These are phyloP conservation scores for Aurifilum marmelostoma DNA, from an alignment of 2,329 filamentous ascomycete species.

Conservation along the genomic window DNA sequence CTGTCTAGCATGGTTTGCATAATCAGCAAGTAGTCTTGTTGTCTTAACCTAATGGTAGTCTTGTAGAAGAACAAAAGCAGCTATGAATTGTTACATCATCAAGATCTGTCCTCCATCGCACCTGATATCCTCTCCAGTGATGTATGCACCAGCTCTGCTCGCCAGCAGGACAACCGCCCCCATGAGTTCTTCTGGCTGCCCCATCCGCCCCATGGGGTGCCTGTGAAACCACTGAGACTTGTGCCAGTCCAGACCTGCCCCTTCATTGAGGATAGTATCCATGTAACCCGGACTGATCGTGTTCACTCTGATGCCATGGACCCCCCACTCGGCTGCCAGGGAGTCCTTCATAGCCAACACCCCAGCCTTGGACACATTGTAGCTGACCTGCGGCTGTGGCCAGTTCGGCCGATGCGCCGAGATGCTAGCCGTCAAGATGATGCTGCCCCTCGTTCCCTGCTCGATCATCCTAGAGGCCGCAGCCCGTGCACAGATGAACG, in stretches of 20 bases:
- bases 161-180: slow-evolving; percentile 64
- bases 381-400: slow-evolving; percentile 71
- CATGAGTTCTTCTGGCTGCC: slow-evolving; percentile 63
- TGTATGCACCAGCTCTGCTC: slow-evolving; percentile 65
- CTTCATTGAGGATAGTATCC: slow-evolving; percentile 75
- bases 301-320: slow-evolving; percentile 72
- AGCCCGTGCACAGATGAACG: slow-evolving; percentile 72
- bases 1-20: no score
- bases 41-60: no score
- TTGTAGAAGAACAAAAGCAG: background rate
- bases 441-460: slow-evolving; percentile 56
- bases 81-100: slow-evolving; percentile 19
- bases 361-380: slow-evolving; percentile 74
- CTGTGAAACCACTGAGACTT: slow-evolving; percentile 59
- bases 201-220: slow-evolving; percentile 69
- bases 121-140: slow-evolving; percentile 69
- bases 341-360: slow-evolving; percentile 65
- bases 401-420: slow-evolving; percentile 71
- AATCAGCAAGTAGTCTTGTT: no score
- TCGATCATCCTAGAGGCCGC: slow-evolving; percentile 56
- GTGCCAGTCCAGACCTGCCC: slow-evolving; percentile 57
- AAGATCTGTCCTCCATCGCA: slow-evolving; percentile 58
- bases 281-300: slow-evolving; percentile 75
- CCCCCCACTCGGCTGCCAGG: slow-evolving; percentile 74
- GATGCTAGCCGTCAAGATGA: slow-evolving; percentile 69